Evolutionary conservation across 1,284 basidiomycete species (phyloP).

Genomic region (Ustilago cynodontis): DNA sequence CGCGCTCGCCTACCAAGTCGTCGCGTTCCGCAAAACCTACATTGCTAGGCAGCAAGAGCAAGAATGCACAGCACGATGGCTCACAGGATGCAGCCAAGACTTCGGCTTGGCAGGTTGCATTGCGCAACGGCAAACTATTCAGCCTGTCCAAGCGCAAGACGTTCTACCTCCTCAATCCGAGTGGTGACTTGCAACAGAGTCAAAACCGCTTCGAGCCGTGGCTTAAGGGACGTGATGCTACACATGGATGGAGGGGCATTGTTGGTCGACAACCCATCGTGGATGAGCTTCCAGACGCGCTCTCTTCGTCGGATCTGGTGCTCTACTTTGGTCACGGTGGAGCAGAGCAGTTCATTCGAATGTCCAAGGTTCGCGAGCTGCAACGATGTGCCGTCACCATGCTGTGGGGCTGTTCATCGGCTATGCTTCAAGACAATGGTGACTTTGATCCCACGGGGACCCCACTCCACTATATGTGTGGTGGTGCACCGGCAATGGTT

Average conservation of each 20-base stretch:
- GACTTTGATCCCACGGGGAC: constrained; percentile 92
- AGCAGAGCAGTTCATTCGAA: constrained; percentile 89
- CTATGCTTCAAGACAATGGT: constrained; percentile 86
- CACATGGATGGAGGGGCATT: constrained; percentile 82
- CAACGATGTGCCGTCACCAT: constrained; percentile 88
- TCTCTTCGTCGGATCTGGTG: constrained; percentile 58
- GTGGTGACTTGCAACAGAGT: constrained; percentile 86
- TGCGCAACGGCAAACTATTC: constrained; percentile 52
- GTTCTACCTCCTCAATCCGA: constrained; percentile 91
- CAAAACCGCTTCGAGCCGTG: constrained; percentile 84
- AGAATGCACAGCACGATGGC: neutral
- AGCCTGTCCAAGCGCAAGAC: constrained; percentile 70
- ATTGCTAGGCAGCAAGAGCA: constrained; percentile 18
- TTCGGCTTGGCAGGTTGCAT: constrained; percentile 40
- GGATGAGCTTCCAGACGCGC: constrained; percentile 58
- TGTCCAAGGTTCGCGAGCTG: constrained; percentile 82
- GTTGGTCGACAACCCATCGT: constrained; percentile 75
- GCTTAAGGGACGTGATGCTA: constrained; percentile 75
- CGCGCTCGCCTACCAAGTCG: constrained; percentile 29
- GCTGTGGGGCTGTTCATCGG: constrained; percentile 99
- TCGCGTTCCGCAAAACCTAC: constrained; percentile 9
- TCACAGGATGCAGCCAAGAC: neutral
- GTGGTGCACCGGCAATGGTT: constrained; percentile 90
- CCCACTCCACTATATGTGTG: constrained; percentile 93
- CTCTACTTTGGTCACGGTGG: constrained; percentile 95